Evolutionary conservation across 352 stramenopile species (phyloP).

Genomic region (Phytopythium vexans): DNA sequence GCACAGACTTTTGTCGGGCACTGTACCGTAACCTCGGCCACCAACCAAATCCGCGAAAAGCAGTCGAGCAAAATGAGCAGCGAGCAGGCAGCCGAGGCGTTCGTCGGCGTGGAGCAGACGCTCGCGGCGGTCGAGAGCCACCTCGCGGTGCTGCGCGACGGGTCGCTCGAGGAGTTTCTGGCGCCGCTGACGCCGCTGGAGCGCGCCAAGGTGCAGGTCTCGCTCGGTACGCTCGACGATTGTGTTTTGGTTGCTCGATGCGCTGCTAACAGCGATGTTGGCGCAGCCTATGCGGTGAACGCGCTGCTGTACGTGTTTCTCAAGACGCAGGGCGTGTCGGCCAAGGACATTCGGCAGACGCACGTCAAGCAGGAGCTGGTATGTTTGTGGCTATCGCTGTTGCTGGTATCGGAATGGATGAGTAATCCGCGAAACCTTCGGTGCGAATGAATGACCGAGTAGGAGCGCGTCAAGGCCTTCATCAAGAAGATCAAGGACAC

Average conservation of each 20-base stretch:
- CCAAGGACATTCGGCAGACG: slow-evolving; percentile 88
- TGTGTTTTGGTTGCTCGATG: slow-evolving; percentile 2
- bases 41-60: no score
- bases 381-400: not conserved
- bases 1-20: no score
- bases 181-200: slow-evolving; percentile 61
- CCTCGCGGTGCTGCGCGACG: slow-evolving; percentile 52
- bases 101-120: slow-evolving; percentile 76
- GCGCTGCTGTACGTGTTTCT: slow-evolving; percentile 85
- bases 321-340: slow-evolving; percentile 82
- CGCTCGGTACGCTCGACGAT: slow-evolving; percentile 43
- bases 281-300: slow-evolving; percentile 82
- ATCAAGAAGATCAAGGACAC: slow-evolving; percentile 89
- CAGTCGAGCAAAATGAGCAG: slow-evolving; percentile 26
- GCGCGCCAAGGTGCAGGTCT: slow-evolving; percentile 83
- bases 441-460: not conserved
- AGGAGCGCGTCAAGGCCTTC: slow-evolving; percentile 86
- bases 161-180: slow-evolving; percentile 54
- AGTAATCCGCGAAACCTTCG: not conserved
- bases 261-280: slow-evolving; percentile 2
- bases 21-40: slow-evolving; percentile 10
- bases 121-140: slow-evolving; percentile 73
- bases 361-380: slow-evolving; percentile 89
- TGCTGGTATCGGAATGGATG: not conserved
- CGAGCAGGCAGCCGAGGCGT: slow-evolving; percentile 57